Base-by-base conservation (phyloP, 2,329 filamentous ascomycete genomes). In the Alternaria sp. region DNA sequence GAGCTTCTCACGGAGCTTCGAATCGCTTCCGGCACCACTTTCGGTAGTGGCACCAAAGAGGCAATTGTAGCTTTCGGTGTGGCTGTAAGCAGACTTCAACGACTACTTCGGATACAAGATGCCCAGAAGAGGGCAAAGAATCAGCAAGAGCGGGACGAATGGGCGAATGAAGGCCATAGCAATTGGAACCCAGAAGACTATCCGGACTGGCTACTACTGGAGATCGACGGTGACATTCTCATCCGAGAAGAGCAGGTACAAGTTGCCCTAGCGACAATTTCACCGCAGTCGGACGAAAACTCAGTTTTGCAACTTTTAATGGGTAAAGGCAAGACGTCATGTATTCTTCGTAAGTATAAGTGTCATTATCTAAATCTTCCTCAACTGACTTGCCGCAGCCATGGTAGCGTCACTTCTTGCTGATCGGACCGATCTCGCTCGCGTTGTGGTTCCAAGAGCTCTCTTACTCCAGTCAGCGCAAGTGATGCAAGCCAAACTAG, bases 251-350 rank as follows among this genome's bases (percentile, higher is more conserved):
- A 86, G 3, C 90, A 92, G 66, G 82, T 90, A 0, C 82, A 88
- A 5, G 89, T 92, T 7, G 89, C 90, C 0, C 67, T 80, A 2
- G 86, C 87, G 0, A 92, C 87, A 17, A 88, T 89, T 2, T 77
- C 77, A 0, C 89, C 89, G 0, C 59, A 69, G 0, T 87, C 85
- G 0, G 78, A 80, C 0, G 66, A 77, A 0, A 91, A 90, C 62
- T 88, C 88, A 0, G 87, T 91, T 0, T 67, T 90, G 1, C 89
- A 91, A 64, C 84, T 91, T 77, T 88, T 90, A 64, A 91, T 91
- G 89, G 89, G 89, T 0, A 84, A 89, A 79, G 85, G 87, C 0
- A 89, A 89, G 74, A 88, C 87, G 0, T 90, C 89, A 0, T 86
- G 91, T 2, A 92, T 93, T 12, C 59, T 77, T 2, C 74, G 69